Conservation (phyloP, 495 filamentous ascomycete species). For the Hypoxylon fragiforme region DNA sequence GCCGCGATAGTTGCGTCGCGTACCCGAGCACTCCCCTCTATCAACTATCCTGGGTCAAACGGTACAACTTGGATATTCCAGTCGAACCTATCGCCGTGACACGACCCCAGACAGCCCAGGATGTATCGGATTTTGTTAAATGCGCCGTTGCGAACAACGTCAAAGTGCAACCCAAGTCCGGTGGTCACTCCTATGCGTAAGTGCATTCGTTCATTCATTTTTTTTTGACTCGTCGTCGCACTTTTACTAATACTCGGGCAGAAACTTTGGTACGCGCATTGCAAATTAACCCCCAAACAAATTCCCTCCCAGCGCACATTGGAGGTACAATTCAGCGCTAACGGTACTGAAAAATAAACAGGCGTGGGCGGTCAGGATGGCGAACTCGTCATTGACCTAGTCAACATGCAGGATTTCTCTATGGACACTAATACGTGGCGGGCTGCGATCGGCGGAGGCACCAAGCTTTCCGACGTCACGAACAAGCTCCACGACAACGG, state of each 20-base stretch:
- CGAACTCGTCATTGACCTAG: conserved; percentile 60
- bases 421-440: conserved; percentile 59
- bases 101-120: conserved; percentile 57
- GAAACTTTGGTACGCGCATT: conserved; percentile 45
- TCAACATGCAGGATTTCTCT: conserved; percentile 56
- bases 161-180: conserved; percentile 70
- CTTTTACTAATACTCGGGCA: conserved; percentile 11
- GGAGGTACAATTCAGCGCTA: no score
- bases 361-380: conserved; percentile 59
- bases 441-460: conserved; percentile 69
- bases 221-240: not conserved
- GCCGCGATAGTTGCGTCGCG: conserved; percentile 45
- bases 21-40: conserved; percentile 45
- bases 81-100: conserved; percentile 66
- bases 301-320: no score
- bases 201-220: conserved; percentile 1
- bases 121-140: conserved; percentile 62
- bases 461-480: conserved; percentile 63
- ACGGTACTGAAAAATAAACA: conserved; percentile 30
- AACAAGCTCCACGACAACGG: conserved; percentile 61
- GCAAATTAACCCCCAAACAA: no score
- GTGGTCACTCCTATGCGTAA: conserved; percentile 72
- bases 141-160: conserved; percentile 58
- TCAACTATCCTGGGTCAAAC: conserved; percentile 48
- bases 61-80: conserved; percentile 66